A percentile compares a stretch with the other conserved stretches of the same genome.
phyloP scores from a whole-genome alignment of 2,329 filamentous ascomycete species.

The Sordariomycetes sp. region DNA sequence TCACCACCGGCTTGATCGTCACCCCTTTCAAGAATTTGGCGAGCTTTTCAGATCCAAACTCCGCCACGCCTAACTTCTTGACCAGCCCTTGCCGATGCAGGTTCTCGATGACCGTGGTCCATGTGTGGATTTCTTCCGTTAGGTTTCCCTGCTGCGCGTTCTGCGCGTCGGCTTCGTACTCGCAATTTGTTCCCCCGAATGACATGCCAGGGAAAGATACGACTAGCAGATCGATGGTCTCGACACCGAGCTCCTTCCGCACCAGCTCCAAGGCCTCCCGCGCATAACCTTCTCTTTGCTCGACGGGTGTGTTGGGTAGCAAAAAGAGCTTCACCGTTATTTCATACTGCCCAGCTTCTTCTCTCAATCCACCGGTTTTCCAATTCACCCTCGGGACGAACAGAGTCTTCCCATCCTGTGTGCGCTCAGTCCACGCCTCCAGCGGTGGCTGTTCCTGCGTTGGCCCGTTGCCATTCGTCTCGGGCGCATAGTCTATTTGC shows the following conservation, averaged over 20 bases:
- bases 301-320: conserved; percentile 59
- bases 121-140: conserved; percentile 58
- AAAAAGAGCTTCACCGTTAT: conserved; percentile 96
- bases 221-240: conserved; percentile 77
- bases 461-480: conserved; percentile 10
- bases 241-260: conserved; percentile 65
- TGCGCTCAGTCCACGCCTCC: conserved; percentile 58
- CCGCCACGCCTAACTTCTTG: conserved; percentile 71
- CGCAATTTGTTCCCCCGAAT: conserved; percentile 88
- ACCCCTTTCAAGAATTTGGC: conserved; percentile 66
- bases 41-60: conserved; percentile 82
- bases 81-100: conserved; percentile 65
- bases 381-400: conserved; percentile 76
- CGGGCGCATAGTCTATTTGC: conserved; percentile 48
- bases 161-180: conserved; percentile 60
- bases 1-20: conserved; percentile 65
- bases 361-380: conserved; percentile 59
- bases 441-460: conserved; percentile 17
- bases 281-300: conserved; percentile 60
- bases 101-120: conserved; percentile 64
- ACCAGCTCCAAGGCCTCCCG: conserved; percentile 74
- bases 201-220: conserved; percentile 88
- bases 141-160: conserved; percentile 56
- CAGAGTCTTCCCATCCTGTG: conserved; percentile 42
- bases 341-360: conserved; percentile 80